Conservation (phyloP, 1,139 yeast species). For the Pichia sp. region DNA sequence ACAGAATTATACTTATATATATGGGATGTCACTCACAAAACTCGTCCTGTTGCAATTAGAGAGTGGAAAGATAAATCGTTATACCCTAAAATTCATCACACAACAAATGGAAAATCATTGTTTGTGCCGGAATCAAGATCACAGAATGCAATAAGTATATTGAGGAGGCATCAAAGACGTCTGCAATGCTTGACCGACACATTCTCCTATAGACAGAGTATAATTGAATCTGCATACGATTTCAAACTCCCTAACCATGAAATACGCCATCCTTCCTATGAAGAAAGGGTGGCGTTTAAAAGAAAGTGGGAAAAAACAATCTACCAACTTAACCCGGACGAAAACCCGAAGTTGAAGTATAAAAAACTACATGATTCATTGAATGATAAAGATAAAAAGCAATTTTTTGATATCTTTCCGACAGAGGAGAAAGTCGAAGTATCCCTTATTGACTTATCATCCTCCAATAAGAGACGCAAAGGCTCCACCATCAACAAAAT, state of each 20-base stretch:
- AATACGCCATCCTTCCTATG: constrained; percentile 16
- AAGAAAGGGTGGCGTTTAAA: constrained; percentile 23
- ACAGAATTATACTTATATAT: constrained; percentile 71
- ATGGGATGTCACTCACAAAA: constrained; percentile 74
- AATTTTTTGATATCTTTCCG: constrained; percentile 5
- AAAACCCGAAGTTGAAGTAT: not conserved
- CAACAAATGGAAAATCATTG: constrained; percentile 40
- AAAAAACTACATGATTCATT: not conserved
- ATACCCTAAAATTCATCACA: constrained; percentile 36
- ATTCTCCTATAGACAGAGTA: constrained; percentile 32
- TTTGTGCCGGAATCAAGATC: constrained; percentile 32
- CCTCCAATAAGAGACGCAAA: not conserved
- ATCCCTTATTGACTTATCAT: not conserved
- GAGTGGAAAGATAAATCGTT: constrained; percentile 66
- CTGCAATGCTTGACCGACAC: constrained; percentile 32
- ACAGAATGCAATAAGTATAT: constrained; percentile 25
- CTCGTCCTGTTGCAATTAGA: constrained; percentile 76
- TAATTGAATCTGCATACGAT: constrained; percentile 9
- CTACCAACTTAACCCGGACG: constrained; percentile 4
- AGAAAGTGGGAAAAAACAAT: constrained; percentile 22
- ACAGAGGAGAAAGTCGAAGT: not conserved
- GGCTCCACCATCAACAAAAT: not conserved
- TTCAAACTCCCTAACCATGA: too few relatives aligned
- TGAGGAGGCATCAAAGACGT: constrained; percentile 34
- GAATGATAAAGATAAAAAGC: constrained; percentile 3